These are phyloP conservation scores for Boletus subparvulus DNA, from an alignment of 768 basidiomycete genomes.

Conservation along the genomic window DNA sequence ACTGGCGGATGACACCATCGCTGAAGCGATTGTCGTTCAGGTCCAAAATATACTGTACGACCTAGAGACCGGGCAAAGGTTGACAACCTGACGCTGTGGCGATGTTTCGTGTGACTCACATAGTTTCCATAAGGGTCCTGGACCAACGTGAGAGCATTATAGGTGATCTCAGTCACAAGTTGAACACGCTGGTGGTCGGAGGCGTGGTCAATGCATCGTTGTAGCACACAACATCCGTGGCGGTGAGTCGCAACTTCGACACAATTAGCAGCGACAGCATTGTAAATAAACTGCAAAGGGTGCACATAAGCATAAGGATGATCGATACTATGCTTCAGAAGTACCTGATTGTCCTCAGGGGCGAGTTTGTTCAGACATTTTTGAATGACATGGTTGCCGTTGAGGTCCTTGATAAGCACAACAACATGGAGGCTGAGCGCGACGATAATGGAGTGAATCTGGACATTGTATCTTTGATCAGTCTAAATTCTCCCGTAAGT, in stretches of 20 bases:
- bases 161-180: conserved; percentile 98
- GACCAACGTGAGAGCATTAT: conserved; percentile 94
- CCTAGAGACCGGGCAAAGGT: conserved; percentile 43
- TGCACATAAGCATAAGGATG: background rate
- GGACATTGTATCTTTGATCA: conserved; percentile 79
- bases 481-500: conserved; percentile 63
- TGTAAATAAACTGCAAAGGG: conserved; percentile 85
- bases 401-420: conserved; percentile 97
- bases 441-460: conserved; percentile 96
- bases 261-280: conserved; percentile 97
- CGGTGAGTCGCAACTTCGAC: conserved; percentile 98
- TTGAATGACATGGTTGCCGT: conserved; percentile 97
- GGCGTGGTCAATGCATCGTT: conserved; percentile 97
- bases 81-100: background rate
- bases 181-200: conserved; percentile 94
- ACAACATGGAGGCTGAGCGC: conserved; percentile 98
- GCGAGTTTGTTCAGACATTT: conserved; percentile 98
- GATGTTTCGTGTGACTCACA: conserved; percentile 41
- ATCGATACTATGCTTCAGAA: conserved; percentile 1
- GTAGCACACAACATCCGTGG: conserved; percentile 97
- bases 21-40: conserved; percentile 98
- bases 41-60: conserved; percentile 97
- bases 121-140: conserved; percentile 97
- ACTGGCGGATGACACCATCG: conserved; percentile 96
- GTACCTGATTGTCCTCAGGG: conserved; percentile 96